Base-by-base conservation (phyloP, 2,329 filamentous ascomycete species). In the Hymenoscyphus fructigenus region DNA sequence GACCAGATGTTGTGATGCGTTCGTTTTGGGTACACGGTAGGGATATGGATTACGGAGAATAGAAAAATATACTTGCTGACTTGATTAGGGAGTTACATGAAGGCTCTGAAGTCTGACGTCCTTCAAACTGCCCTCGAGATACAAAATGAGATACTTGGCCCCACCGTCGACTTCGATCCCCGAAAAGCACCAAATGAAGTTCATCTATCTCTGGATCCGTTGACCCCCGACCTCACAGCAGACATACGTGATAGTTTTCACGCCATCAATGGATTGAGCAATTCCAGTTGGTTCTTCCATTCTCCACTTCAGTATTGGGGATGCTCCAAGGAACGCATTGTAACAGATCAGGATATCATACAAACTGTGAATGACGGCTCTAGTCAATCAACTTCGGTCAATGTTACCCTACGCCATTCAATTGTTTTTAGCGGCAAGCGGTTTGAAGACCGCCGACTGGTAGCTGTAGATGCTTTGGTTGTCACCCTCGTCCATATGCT, bases 251-350 rank as follows among this genome's bases (percentile, higher is more conserved):
- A 89, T 72, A 75, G 81, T 9, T 79, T 85, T 29, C 86, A 89
- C 72, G 82, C 85, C 60, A 79, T 82, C 69, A 88, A 88, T 71
- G 86, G 85, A 15, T 75, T 87, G 38, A 85, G 82, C 3, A 84
- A 86, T 68, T 79, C 87, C 70, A 86, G 86, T 3, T 92, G 90
- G 90, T 91, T 91, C 70, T 91, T 91, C 73, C 90, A 93, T 71
- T 93, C 91, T n/a, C 91, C 91, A 1, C 78, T 94, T 62, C 88
- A 92, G 76, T 93, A 93, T 76, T 94, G 91, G 91, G 84, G 87
- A 66, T 90, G 88, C 74, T 90, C 82, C n/a, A 73, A 79, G 5
- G 81, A 84, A 1, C 77, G 76, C 6, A 84, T 94, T 59, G 75
- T 83, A 29, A 75, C 77, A 17, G 91, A 94, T 71, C 62, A 75